Percentiles rank a stretch among this genome's conserved stretches.
Evolutionary conservation across 1,284 basidiomycete genomes (phyloP).

Genomic region (Marasmius oreades): DNA sequence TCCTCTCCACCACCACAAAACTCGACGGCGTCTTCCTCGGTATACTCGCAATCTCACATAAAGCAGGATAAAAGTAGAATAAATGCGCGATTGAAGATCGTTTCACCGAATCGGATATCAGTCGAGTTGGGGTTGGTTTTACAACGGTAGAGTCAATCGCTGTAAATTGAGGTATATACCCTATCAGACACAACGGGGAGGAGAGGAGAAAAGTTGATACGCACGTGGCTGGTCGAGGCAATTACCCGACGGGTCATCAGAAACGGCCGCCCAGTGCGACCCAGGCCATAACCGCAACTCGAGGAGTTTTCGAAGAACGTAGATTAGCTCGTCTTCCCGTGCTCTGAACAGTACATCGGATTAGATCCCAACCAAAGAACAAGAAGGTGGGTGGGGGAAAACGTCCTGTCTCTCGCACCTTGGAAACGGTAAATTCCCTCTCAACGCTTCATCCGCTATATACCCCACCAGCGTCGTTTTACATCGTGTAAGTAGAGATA

Average conservation of each 20-base stretch:
- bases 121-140: constrained; percentile 43
- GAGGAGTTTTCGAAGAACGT: constrained; percentile 76
- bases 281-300: constrained; percentile 69
- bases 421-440: constrained; percentile 83
- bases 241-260: constrained; percentile 55
- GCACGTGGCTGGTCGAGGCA: constrained; percentile 52
- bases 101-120: constrained; percentile 66
- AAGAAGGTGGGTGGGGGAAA: neutral
- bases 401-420: constrained; percentile 58
- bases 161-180: constrained; percentile 13
- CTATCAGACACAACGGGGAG: neutral
- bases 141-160: constrained; percentile 40
- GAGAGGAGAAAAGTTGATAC: constrained; percentile 20
- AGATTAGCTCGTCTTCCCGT: constrained; percentile 87
- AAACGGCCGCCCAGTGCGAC: constrained; percentile 71
- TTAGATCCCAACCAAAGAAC: constrained; percentile 6
- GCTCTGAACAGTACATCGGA: constrained; percentile 41
- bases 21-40: constrained; percentile 69
- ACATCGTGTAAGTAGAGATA: constrained; percentile 74
- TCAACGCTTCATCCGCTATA: constrained; percentile 77
- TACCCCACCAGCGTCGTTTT: constrained; percentile 66
- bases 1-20: no score
- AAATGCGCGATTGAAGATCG: constrained; percentile 77
- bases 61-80: constrained; percentile 77
- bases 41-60: constrained; percentile 76